A percentile compares a stretch with the other conserved stretches of the same genome.
These are phyloP conservation scores for Dimargaris cristalligena DNA, from an alignment of 192 early-diverging fungal genomes.

Conservation along the genomic window DNA sequence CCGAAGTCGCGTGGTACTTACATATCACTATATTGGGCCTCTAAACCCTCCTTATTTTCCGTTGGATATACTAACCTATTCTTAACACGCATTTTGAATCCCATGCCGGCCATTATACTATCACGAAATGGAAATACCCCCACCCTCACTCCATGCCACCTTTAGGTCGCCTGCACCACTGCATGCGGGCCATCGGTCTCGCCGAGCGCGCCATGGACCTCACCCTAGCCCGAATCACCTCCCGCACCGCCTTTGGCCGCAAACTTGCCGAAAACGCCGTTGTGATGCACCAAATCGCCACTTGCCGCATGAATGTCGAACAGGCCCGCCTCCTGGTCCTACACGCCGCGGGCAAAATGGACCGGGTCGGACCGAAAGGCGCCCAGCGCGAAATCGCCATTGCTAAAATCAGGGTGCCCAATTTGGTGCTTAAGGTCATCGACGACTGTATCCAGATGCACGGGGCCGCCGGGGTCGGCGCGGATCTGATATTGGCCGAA, in stretches of 20 bases:
- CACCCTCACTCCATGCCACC: constrained; percentile 9
- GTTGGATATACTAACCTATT: too few relatives aligned
- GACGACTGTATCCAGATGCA: constrained; percentile 88
- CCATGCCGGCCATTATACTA: too few relatives aligned
- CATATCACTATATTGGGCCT: too few relatives aligned
- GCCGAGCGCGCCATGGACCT: constrained; percentile 81
- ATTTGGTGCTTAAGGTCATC: constrained; percentile 51
- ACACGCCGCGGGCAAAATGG: constrained; percentile 80
- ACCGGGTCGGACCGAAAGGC: constrained; percentile 67
- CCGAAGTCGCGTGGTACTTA: too few relatives aligned
- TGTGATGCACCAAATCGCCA: constrained; percentile 61
- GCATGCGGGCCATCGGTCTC: constrained; percentile 88
- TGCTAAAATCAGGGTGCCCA: constrained; percentile 87
- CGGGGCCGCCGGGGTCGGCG: constrained; percentile 81
- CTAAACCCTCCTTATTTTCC: too few relatives aligned
- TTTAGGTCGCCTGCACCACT: constrained; percentile 98
- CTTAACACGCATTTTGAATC: too few relatives aligned
- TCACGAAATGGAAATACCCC: constrained; percentile 1
- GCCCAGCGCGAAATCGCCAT: constrained; percentile 92
- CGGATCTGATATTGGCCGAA: constrained; percentile 68
- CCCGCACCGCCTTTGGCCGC: constrained; percentile 79
- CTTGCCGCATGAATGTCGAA: constrained; percentile 81
- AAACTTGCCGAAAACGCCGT: constrained; percentile 69
- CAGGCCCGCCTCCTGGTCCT: constrained; percentile 84
- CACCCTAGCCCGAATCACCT: constrained; percentile 67